Conservation (phyloP, 495 filamentous ascomycete species). For the Trichoderma parareesei region DNA sequence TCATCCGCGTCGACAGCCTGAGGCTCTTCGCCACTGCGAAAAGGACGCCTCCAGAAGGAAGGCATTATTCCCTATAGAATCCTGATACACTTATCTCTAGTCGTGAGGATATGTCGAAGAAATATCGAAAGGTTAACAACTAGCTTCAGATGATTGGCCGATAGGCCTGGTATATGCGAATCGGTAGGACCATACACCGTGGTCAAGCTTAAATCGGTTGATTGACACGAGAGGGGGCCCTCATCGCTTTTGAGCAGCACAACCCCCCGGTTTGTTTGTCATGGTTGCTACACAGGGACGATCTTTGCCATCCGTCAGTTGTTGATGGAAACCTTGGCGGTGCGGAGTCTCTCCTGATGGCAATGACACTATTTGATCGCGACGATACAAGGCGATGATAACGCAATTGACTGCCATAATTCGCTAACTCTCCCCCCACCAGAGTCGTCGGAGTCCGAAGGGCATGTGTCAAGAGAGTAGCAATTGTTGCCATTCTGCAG, state of each 20-base stretch:
- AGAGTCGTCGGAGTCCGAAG: background rate
- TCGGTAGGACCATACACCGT: background rate
- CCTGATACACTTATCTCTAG: background rate
- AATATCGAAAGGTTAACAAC: background rate
- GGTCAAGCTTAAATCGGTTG: background rate
- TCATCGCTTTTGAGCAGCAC: background rate
- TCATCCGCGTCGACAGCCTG: background rate
- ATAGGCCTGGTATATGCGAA: background rate
- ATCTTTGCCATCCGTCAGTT: background rate
- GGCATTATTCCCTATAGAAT: background rate
- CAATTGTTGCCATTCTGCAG: background rate
- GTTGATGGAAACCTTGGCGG: background rate
- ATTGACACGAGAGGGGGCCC: background rate
- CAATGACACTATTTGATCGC: background rate
- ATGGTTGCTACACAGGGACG: background rate
- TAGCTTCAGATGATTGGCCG: background rate
- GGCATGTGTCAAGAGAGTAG: background rate
- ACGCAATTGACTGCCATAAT: background rate
- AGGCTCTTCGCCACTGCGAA: constrained; percentile 14
- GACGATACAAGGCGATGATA: constrained; percentile 1
- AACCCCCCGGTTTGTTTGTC: background rate
- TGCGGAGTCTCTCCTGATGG: background rate
- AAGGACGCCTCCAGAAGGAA: constrained; percentile 10
- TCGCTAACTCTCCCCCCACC: background rate
- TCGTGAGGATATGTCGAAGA: background rate